Evolutionary conservation across 495 filamentous ascomycete genomes (phyloP).

Genomic region (Tuber brumale): DNA sequence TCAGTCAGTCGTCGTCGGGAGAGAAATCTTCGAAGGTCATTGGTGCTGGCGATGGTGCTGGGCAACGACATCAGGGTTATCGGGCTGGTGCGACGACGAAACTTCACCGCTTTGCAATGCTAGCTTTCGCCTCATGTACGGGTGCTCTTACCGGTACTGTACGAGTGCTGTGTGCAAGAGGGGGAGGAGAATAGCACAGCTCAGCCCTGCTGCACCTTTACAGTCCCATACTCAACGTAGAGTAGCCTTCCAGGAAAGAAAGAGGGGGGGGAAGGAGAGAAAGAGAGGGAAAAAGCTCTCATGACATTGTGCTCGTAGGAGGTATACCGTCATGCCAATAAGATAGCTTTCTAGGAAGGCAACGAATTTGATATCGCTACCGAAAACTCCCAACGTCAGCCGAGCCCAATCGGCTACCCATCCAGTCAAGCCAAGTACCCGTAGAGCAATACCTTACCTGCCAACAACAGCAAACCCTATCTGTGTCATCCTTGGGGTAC

Average conservation of each 20-base stretch:
- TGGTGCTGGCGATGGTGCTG: background rate
- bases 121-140: background rate
- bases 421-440: background rate
- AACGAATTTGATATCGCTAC: background rate
- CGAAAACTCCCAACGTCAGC: background rate
- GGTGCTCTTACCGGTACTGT: background rate
- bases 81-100: background rate
- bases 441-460: background rate
- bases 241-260: background rate
- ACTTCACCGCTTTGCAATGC: background rate
- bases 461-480: background rate
- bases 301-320: background rate
- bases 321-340: background rate
- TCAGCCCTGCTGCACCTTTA: background rate
- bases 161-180: background rate
- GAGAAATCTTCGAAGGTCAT: background rate
- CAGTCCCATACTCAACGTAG: background rate
- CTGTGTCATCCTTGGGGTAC: background rate
- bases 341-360: background rate
- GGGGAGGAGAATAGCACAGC: background rate
- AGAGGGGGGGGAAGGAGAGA: background rate
- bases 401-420: slow-evolving; percentile 1
- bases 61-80: background rate
- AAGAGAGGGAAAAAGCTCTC: background rate
- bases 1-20: background rate